Evolutionary conservation across 768 basidiomycete genomes (phyloP), one percentile per base, ranked within the genome.

Genomic region (Exidia glandulosa): DNA sequence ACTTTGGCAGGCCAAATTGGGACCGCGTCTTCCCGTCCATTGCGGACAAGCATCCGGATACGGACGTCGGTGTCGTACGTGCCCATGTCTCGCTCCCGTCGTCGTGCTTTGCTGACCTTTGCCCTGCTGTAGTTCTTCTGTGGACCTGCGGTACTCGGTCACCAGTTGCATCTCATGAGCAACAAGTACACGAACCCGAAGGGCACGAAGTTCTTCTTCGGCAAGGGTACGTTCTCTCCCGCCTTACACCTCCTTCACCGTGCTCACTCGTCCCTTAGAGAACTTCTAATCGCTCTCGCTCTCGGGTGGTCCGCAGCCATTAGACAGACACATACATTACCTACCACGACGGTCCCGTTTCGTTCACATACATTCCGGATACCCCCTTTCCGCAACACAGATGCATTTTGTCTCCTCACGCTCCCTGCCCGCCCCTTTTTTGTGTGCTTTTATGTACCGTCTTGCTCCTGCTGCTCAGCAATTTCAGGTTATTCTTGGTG

Each of bases 1-100:
- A 95, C 73, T 94, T 88, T 68, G 90, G 94, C 47, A 75, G 93
- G 61, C 93, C 93, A 16, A 93, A 94, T 71, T 88, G 86, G 88
- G 85, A 87, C 63, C 78, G 80, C 48, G 82, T 86, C 14, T 90
- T 88, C 72, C 67, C 74, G 32, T 86, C 86, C 12, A 82, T 97
- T 59, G 78, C 78, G 2, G 83, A 88, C 67, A 90, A 87, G 70
- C 94, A 96, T 65, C 83, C 87, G 0, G 86, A 90, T 64, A 88
- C 94, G 1, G 93, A 94, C 67, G 84, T 90, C 58, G 94, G 93
- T 57, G 92, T 95, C 70, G 86, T 88, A 69, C 60, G 81, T 77
- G 32, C 19, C 19, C 36, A 54, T 1, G 19, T 13, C 12, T 47
- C 32, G 33, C 66, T 66, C 34, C 6, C 32, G 56, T 60, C 13